These are phyloP conservation scores for Lentithecium fluviatile DNA, from an alignment of 495 filamentous ascomycete genomes.

Conservation along the genomic window DNA sequence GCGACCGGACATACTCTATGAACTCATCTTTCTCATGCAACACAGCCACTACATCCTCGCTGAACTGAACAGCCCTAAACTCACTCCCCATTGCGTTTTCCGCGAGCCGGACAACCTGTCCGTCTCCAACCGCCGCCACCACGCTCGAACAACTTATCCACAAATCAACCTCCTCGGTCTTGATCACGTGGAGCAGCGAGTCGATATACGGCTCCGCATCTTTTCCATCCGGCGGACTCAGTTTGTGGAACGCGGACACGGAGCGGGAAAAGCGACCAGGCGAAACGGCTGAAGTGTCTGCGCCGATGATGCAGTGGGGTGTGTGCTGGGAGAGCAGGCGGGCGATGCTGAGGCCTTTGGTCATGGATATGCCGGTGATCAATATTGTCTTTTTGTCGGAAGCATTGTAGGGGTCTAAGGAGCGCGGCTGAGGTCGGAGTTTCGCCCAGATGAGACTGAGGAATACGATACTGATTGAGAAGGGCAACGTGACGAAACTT, in stretches of 20 bases:
- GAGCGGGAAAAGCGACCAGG: slow-evolving; percentile 45
- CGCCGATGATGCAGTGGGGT: slow-evolving; percentile 71
- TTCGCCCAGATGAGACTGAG: slow-evolving; percentile 38
- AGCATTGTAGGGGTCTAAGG: slow-evolving; percentile 38
- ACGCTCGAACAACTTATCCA: slow-evolving; percentile 73
- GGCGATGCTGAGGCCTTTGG: slow-evolving; percentile 66
- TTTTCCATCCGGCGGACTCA: slow-evolving; percentile 12
- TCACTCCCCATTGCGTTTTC: slow-evolving; percentile 59
- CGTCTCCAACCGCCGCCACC: slow-evolving; percentile 61
- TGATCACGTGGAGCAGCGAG: slow-evolving; percentile 56
- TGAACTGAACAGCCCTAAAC: slow-evolving; percentile 62
- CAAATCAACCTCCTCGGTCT: slow-evolving; percentile 61
- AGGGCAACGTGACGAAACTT: slow-evolving; percentile 54
- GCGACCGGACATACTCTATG: slow-evolving; percentile 50
- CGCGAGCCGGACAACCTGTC: slow-evolving; percentile 44
- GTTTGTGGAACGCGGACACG: slow-evolving; percentile 53
- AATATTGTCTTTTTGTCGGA: slow-evolving; percentile 60
- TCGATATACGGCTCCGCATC: slow-evolving; percentile 48
- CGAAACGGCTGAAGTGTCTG: slow-evolving; percentile 52
- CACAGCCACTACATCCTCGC: slow-evolving; percentile 48
- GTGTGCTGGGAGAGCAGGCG: slow-evolving; percentile 59
- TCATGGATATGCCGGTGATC: slow-evolving; percentile 69
- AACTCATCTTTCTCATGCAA: slow-evolving; percentile 63
- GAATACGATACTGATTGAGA: slow-evolving; percentile 53
- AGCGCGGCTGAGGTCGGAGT: neutral